A percentile compares a stretch with the other conserved stretches of the same genome.
Conservation (phyloP, 768 basidiomycete species). For the Boletus barrowsii region DNA sequence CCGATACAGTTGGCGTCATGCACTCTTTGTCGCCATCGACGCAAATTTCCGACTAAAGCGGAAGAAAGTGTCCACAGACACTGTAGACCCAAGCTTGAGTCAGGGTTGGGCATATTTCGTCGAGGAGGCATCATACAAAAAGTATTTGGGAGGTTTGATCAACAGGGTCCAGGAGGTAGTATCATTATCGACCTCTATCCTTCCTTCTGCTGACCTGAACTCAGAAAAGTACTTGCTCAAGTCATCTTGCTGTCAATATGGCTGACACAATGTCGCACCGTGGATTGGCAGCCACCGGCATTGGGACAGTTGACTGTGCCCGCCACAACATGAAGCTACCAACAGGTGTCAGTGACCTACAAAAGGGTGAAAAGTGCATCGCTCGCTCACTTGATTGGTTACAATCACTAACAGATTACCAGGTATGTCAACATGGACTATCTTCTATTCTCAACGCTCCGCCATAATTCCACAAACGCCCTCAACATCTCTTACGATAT, state of each 20-base stretch:
- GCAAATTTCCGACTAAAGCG: too few species aligned
- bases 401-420: neutral
- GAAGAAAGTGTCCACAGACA: too few species aligned
- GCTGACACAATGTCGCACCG: neutral
- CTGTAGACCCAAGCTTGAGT: too few species aligned
- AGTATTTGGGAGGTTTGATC: too few species aligned
- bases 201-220: too few species aligned
- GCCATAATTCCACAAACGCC: neutral
- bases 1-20: too few species aligned
- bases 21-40: too few species aligned
- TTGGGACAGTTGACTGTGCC: slow-evolving; percentile 29
- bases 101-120: too few species aligned
- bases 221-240: slow-evolving; percentile 5
- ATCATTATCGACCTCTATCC: too few species aligned
- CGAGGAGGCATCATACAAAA: too few species aligned
- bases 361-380: slow-evolving; percentile 17
- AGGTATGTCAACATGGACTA: slow-evolving; percentile 20
- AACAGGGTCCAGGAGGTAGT: too few species aligned
- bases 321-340: slow-evolving; percentile 18
- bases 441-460: neutral
- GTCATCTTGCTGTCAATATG: slow-evolving; percentile 6
- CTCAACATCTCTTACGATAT: slow-evolving; percentile 17
- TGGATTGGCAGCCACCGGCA: slow-evolving; percentile 25
- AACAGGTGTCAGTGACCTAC: slow-evolving; percentile 10
- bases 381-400: neutral